Percentiles rank a stretch among this genome's conserved stretches.
Conservation (phyloP, 805 yeast species). For the Myxozyma neotropica region DNA sequence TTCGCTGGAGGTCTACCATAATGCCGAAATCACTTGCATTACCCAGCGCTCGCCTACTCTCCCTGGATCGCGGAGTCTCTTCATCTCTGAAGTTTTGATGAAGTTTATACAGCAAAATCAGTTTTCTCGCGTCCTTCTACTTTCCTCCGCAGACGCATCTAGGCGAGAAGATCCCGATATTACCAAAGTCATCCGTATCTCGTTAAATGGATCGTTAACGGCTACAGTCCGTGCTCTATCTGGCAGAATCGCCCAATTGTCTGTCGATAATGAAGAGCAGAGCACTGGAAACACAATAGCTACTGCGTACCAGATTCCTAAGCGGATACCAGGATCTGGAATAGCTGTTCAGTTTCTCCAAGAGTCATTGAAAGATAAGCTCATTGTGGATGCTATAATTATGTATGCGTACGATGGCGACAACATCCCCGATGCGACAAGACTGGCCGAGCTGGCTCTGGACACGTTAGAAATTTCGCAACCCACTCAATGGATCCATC, state of each 20-base stretch:
- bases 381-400: conserved; percentile 48
- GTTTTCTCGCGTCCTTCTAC: conserved; percentile 54
- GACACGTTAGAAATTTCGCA: conserved; percentile 37
- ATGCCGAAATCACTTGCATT: conserved; percentile 54
- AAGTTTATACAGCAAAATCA: conserved; percentile 51
- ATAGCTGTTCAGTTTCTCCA: conserved; percentile 38
- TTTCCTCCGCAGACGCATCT: conserved; percentile 71
- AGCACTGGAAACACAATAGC: background rate
- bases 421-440: conserved; percentile 70
- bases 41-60: conserved; percentile 85
- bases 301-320: conserved; percentile 16
- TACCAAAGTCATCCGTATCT: conserved; percentile 1
- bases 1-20: conserved; percentile 64
- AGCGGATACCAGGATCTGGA: conserved; percentile 42
- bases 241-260: conserved; percentile 9
- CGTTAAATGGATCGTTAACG: background rate
- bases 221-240: conserved; percentile 8
- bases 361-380: conserved; percentile 3
- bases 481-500: conserved; percentile 50
- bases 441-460: conserved; percentile 49
- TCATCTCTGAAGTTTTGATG: conserved; percentile 53
- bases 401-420: conserved; percentile 88
- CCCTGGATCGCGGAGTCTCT: conserved; percentile 58
- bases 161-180: conserved; percentile 29
- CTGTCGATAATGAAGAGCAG: background rate